Conservation (phyloP, 495 filamentous ascomycete species). For the Neurospora africana region DNA sequence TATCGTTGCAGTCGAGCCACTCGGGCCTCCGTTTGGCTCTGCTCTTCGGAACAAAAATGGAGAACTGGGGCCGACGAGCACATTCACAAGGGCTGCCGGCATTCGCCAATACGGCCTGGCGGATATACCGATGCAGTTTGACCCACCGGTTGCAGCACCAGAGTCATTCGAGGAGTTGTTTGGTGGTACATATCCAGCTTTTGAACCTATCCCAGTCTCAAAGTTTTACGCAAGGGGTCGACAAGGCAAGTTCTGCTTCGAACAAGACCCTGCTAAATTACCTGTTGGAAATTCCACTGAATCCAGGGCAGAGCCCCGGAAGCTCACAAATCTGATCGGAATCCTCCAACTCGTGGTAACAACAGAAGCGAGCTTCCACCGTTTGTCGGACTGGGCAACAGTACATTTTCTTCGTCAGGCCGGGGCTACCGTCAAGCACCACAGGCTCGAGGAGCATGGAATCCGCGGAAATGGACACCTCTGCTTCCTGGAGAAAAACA, state of each 20-base stretch:
- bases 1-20: constrained; percentile 44
- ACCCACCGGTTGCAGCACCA: constrained; percentile 3
- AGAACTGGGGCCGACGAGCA: background rate
- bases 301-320: constrained; percentile 28
- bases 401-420: constrained; percentile 45
- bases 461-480: constrained; percentile 51
- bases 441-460: constrained; percentile 34
- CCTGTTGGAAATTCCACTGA: constrained; percentile 11
- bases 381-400: constrained; percentile 46
- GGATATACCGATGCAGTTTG: constrained; percentile 25
- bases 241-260: background rate
- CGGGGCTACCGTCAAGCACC: constrained; percentile 35
- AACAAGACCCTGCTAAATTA: constrained; percentile 12
- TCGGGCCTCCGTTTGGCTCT: constrained; percentile 39
- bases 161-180: background rate
- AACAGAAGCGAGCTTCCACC: constrained; percentile 44
- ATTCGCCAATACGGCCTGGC: constrained; percentile 34
- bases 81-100: background rate
- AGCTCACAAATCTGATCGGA: constrained; percentile 38
- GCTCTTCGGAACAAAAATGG: background rate
- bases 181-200: background rate
- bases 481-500: constrained; percentile 52
- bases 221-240: background rate
- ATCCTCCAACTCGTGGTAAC: constrained; percentile 41
- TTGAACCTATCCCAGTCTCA: background rate